Percentiles rank a stretch among this genome's conserved stretches.
phyloP scores from a whole-genome alignment of 257 asterid genomes.

The Thymus mandschuricus region DNA sequence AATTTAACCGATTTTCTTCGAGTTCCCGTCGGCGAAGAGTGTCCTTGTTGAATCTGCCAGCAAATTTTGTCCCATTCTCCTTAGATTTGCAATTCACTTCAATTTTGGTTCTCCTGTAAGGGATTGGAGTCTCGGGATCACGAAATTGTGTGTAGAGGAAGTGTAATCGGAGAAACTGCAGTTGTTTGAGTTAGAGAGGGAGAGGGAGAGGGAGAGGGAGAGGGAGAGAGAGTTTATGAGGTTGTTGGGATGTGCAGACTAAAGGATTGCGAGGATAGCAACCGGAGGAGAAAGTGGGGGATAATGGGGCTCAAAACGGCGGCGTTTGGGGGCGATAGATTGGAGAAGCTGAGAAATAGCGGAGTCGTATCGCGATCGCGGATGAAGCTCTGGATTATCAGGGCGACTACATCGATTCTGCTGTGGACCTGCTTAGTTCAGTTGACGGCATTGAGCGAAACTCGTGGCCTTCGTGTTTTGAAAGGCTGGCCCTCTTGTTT shows the following conservation, averaged over 20 bases:
- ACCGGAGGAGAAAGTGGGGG: conserved; percentile 53
- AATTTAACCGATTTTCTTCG: conserved; percentile 14
- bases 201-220: background rate
- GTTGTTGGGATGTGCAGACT: conserved; percentile 57
- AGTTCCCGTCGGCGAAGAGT: conserved; percentile 14
- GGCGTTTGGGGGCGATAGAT: conserved; percentile 56
- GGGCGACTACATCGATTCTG: conserved; percentile 79
- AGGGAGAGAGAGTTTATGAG: conserved; percentile 33
- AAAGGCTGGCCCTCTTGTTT: conserved; percentile 97
- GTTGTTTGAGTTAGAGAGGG: conserved; percentile 7
- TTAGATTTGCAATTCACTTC: conserved; percentile 37
- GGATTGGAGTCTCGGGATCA: conserved; percentile 31
- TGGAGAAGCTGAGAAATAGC: conserved; percentile 70
- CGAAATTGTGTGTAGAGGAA: conserved; percentile 20
- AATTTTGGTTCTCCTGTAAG: background rate
- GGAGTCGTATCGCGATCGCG: conserved; percentile 75
- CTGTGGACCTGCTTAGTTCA: conserved; percentile 95
- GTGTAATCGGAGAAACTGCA: conserved; percentile 22
- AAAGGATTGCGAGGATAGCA: conserved; percentile 48
- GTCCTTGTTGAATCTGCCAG: conserved; percentile 29
- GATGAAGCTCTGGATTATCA: conserved; percentile 91
- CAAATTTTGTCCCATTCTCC: conserved; percentile 10
- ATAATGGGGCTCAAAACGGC: conserved; percentile 74
- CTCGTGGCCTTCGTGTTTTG: conserved; percentile 84
- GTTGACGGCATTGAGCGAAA: conserved; percentile 82